phyloP scores from a whole-genome alignment of 768 basidiomycete genomes.

The Amylocystis lapponica region DNA sequence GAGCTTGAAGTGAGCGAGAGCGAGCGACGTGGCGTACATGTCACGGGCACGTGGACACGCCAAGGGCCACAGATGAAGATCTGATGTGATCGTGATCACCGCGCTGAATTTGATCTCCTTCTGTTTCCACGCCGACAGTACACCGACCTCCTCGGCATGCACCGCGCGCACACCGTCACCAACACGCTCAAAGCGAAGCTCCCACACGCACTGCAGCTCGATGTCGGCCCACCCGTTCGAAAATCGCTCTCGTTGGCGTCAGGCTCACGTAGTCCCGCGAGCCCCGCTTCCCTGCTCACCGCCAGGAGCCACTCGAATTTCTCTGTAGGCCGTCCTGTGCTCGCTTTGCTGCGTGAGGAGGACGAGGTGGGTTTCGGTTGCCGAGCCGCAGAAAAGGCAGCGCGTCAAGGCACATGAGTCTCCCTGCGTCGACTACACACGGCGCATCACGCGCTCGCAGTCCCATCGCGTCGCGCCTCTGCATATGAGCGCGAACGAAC shows the following conservation, averaged over 20 bases:
- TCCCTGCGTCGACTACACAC: conserved; percentile 3
- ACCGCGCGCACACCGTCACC: conserved; percentile 45
- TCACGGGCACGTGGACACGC: no score
- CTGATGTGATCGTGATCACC: conserved; percentile 60
- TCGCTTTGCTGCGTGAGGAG: conserved; percentile 16
- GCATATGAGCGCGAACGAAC: not conserved
- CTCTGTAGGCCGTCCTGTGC: conserved; percentile 3
- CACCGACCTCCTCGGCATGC: conserved; percentile 66
- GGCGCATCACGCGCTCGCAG: conserved; percentile 17
- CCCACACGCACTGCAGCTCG: conserved; percentile 47
- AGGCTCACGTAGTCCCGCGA: conserved; percentile 2
- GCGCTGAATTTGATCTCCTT: conserved; percentile 55
- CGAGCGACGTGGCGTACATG: no score
- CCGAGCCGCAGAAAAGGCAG: conserved; percentile 17
- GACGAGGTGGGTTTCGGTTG: conserved; percentile 9
- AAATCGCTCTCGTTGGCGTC: conserved; percentile 17
- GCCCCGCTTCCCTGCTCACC: conserved; percentile 16
- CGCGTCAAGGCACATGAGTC: conserved; percentile 6
- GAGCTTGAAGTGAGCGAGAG: no score
- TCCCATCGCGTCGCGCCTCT: conserved; percentile 11
- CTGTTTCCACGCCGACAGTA: conserved; percentile 71
- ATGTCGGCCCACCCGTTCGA: conserved; percentile 32
- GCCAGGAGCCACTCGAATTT: conserved; percentile 5
- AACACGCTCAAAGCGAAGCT: conserved; percentile 49
- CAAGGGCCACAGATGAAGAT: no score